These are phyloP conservation scores for Hypoxylon sp. DNA, from an alignment of 2,329 filamentous ascomycete genomes.

Conservation along the genomic window DNA sequence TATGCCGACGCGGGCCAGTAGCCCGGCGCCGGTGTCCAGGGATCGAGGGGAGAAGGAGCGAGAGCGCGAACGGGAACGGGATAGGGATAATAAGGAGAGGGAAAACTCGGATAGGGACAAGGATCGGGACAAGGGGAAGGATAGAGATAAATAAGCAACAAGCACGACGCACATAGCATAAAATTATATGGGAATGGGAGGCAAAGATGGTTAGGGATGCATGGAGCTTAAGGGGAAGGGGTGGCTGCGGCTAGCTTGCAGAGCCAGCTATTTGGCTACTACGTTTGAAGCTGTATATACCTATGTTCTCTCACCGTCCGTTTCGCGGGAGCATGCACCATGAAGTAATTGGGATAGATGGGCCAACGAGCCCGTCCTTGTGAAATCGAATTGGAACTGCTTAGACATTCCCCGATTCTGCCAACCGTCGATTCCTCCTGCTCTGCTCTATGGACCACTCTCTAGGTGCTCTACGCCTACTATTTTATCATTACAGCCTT, in stretches of 20 bases:
- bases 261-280: conserved; percentile 5
- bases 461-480: neutral
- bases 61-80: conserved; percentile 39
- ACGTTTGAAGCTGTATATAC: conserved; percentile 34
- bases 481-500: neutral
- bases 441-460: too few species aligned
- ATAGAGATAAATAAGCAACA: conserved; percentile 35
- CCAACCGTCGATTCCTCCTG: neutral
- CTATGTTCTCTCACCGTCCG: conserved; percentile 6
- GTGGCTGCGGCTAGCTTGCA: neutral
- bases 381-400: conserved; percentile 11
- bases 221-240: neutral
- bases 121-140: conserved; percentile 37
- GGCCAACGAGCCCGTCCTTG: conserved; percentile 13
- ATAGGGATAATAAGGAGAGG: conserved; percentile 27
- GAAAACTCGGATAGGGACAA: conserved; percentile 37
- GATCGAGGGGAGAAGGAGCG: conserved; percentile 29
- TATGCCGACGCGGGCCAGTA: conserved; percentile 59
- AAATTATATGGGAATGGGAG: conserved; percentile 5
- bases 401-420: conserved; percentile 8
- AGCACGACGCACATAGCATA: conserved; percentile 13
- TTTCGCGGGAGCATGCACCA: conserved; percentile 17
- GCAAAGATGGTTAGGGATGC: conserved; percentile 6
- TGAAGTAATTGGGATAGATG: conserved; percentile 20
- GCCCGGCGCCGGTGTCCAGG: conserved; percentile 43